These are phyloP conservation scores for Camellia oleifera DNA, from an alignment of 179 eudicot genomes.

Conservation along the genomic window DNA sequence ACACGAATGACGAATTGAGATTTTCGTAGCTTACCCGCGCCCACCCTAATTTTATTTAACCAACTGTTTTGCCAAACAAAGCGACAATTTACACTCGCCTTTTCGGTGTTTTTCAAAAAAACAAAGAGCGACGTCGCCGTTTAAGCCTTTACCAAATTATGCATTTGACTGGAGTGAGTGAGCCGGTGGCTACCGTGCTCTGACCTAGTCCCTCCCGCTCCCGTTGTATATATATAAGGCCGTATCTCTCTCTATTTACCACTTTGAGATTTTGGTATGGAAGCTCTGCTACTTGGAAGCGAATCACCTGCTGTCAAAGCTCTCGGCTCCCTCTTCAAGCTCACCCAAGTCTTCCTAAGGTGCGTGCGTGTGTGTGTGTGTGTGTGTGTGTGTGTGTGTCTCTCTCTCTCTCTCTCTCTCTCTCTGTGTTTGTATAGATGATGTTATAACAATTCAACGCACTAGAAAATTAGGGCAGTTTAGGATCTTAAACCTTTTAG, in stretches of 20 bases:
- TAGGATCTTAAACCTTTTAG: neutral
- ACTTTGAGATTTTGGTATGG: constrained; percentile 16
- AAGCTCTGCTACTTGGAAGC: constrained; percentile 15
- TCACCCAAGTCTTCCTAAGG: constrained; percentile 64
- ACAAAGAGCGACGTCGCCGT: neutral
- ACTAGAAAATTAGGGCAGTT: neutral
- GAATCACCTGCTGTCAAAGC: constrained; percentile 46
- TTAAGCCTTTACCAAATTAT: neutral
- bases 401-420: constrained; percentile 14
- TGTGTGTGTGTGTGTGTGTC: no score
- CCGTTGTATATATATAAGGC: neutral
- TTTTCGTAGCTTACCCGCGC: no score
- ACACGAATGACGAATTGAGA: no score
- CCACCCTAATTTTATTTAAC: no score
- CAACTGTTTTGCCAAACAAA: no score
- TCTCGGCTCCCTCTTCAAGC: constrained; percentile 63
- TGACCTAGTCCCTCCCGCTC: neutral
- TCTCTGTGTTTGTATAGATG: neutral
- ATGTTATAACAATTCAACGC: neutral
- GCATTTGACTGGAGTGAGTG: neutral
- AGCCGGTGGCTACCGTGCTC: neutral
- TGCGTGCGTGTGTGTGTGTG: neutral
- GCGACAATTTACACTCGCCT: no score
- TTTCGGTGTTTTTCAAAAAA: no score
- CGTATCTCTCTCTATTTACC: neutral